Base-by-base conservation (phyloP, 2,329 filamentous ascomycete genomes). In the Graphiopsis chlorocephala region DNA sequence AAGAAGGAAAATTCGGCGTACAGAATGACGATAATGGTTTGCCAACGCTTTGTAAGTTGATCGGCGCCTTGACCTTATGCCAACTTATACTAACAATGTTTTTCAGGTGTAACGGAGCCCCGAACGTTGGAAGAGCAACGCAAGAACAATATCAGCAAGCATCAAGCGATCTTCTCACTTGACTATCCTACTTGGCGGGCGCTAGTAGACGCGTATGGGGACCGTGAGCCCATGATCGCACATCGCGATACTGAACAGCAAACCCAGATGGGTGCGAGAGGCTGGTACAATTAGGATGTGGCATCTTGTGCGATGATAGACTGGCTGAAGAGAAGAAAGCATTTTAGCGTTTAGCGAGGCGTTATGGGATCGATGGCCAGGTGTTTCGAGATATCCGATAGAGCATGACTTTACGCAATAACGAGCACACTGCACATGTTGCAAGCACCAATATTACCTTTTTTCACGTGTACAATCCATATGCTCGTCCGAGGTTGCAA, bases 81-180 rank as follows among this genome's bases (percentile, higher is more conserved):
- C 25, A 6, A 25, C 10, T 42, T 11, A 35, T 60, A 64, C 63
- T 67, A n/a, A 67, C 45, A 50, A 15, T 45, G 17, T 28, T 71
- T 75, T 25, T 23, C 20, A 82, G 79, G 82, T 60, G 80, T 73
- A 64, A 81, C 72, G 67, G 76, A 73, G 73, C 83, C 76, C 68
- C 83, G 71, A 72, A 84, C 70, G 58, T 80, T 80, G 63, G 83
- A 82, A 69, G 81, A 80, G 63, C 83, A 85, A 66, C 84, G 86
- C 47, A 81, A 86, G 20, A 82, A 87, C 65, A 88, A 90, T 70
- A 69, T 69, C 23, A 76, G 76, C 48, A 81, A 78, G 55, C 90
- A 95, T 68, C 95, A 99, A 78, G 91, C 93, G 14, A 89, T 99
- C 25, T 86, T 98, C 74, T 89, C 90, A 14, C 86, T 99, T 67